Base-by-base conservation (phyloP, 1,139 yeast genomes). In the Suhomyces kunorum region DNA sequence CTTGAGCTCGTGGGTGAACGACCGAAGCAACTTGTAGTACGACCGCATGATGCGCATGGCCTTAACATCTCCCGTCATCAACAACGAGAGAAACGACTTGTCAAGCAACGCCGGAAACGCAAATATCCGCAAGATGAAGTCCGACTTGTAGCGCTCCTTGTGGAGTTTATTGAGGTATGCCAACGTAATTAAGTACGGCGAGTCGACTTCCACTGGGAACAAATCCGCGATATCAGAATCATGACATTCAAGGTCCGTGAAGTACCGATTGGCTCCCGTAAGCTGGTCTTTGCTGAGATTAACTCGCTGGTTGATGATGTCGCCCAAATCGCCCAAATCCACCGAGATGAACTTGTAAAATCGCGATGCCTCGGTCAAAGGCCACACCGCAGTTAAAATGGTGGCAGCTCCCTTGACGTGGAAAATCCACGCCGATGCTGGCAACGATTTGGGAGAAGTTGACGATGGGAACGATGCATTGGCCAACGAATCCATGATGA, bases 391-490 rank as follows among this genome's bases (percentile, higher is more conserved):
- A 1, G 96, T 86, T 42, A 90, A 69, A 35, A 90, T 90, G 0
- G 97, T 90, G 4, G 96, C 96, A 0, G 97, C 96, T 16, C 97
- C 98, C 54, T 94, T 87, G 11, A 90, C 97, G 58, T 90, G 97
- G 68, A 88, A 92, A 42, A 90, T 83, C 98, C 98, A 90, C 0
- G 97, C 96, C 6, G 92, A 83, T 1, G 97, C 92, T 1, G 96
- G 95, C 40, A 89, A 66, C 5, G 87, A 78, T 50, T 80, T 81
- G 4, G 76, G 76, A 4, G 74, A 66, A 22, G 83, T 75, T 3
- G 81, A 71, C 5, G 79, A 72, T 2, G 95, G 89, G 32, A 83
- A 71, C 2, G 95, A 81, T 0, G 97, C 97, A 63, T 90, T 90
- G 3, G 98, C 98, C 47, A 90, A 68, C 0, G 97, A 86, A 59